Base-by-base conservation (phyloP, 2,329 filamentous ascomycete genomes). In the Akanthomyces lecanii region DNA sequence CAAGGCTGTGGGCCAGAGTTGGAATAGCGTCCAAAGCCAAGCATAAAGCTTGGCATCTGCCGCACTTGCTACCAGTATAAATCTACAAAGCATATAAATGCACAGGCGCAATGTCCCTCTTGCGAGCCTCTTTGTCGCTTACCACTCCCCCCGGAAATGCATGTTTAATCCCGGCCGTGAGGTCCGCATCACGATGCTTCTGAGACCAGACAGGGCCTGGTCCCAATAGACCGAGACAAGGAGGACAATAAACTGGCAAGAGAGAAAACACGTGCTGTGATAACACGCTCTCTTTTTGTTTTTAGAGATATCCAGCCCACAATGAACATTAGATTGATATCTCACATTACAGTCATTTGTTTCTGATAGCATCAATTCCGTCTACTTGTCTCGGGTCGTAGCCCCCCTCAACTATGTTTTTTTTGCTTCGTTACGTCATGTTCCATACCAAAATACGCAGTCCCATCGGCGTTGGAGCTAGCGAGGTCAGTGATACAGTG, bases 11-110 rank as follows among this genome's bases (percentile, higher is more conserved):
- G 48, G 38, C 58, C 58, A 44, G 11, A 36, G 36, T 36, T 51
- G 48, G 57, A 30, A 61, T 61, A 61, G 58, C 58, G 58, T 61
- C 38, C 44, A 30, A 61, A 45, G 47, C 38, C 58, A 45, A 53
- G 47, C 25, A 36, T 38, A 53, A 60, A 45, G 58, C 58, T 61
- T 61, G 58, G 47, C 58, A 45, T 45, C 23, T 10, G 33, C 18
- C 36, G 10, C 8, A 4, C 33, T 28, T n/a, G 14, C 23, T 8
- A 21, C 21, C 21, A 28, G n/a, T n/a, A 16, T 52, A 28, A 5
- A 50, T 25, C 14, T 33, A 21, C 25, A 33, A 11, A 16, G 11
- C 12, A 36, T 7, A 5, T 40, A 16, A 11, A 40, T 40, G 12
- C 14, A 16, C 38, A 40, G 14, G 38, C 12, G 14, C 38, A 40